Conservation (phyloP, 768 basidiomycete species). For the Holtermannia corniformis region DNA sequence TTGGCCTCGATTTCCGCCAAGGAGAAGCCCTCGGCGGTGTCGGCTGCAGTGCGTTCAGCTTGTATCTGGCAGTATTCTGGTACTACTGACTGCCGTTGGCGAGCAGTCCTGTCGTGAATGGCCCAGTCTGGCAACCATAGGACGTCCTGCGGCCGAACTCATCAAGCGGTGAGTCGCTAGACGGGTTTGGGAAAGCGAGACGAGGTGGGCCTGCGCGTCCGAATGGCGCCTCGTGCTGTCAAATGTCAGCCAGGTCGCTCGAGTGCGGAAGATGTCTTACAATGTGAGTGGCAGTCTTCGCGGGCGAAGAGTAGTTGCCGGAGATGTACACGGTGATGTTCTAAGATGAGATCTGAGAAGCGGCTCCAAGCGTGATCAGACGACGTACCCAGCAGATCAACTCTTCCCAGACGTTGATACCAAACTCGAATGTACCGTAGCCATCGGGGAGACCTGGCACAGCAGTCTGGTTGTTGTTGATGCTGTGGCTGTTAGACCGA, state of each 20-base stretch:
- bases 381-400: conserved; percentile 32
- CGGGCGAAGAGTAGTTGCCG: conserved; percentile 34
- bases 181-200: conserved; percentile 40
- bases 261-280: too few species aligned
- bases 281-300: conserved; percentile 30
- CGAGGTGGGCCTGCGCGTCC: conserved; percentile 37
- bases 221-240: conserved; percentile 21
- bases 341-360: conserved; percentile 5
- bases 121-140: conserved; percentile 34
- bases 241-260: too few species aligned
- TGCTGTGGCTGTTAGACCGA: too few species aligned
- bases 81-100: conserved; percentile 30
- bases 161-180: conserved; percentile 17
- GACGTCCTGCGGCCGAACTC: conserved; percentile 30
- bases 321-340: conserved; percentile 25
- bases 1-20: conserved; percentile 35
- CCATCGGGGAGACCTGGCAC: conserved; percentile 24
- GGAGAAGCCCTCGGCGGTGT: conserved; percentile 28
- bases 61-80: background rate
- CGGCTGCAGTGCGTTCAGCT: conserved; percentile 13
- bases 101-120: conserved; percentile 37
- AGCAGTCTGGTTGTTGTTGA: conserved; percentile 27
- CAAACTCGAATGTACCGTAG: conserved; percentile 32
- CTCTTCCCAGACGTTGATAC: conserved; percentile 28
- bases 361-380: background rate